These are phyloP conservation scores for Datura wrightii DNA, from an alignment of 257 asterid species.

Conservation along the genomic window DNA sequence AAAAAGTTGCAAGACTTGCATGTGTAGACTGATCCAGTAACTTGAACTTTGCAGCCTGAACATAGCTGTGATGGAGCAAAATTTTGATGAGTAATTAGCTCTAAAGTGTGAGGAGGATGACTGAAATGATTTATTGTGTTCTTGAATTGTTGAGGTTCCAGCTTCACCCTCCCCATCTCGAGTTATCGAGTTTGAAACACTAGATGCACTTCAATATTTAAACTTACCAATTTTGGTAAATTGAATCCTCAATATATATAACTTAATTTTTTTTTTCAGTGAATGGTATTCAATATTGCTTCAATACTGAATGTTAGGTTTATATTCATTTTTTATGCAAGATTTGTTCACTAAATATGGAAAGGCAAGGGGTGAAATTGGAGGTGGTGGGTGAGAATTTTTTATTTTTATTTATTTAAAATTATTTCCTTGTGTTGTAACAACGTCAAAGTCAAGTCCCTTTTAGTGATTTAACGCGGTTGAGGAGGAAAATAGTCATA, in stretches of 20 bases:
- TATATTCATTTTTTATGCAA: background rate
- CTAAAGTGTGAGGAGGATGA: slow-evolving; percentile 57
- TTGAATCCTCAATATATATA: background rate
- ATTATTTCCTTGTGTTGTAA: no score
- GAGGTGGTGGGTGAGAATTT: background rate
- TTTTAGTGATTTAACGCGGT: background rate
- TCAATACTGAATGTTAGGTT: background rate
- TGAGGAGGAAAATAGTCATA: background rate
- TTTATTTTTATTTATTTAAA: no score
- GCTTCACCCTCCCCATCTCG: background rate
- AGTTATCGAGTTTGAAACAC: background rate
- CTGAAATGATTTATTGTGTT: slow-evolving; percentile 53
- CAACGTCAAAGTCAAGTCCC: background rate
- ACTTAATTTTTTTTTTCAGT: background rate
- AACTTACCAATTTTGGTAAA: background rate
- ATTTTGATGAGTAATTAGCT: slow-evolving; percentile 37
- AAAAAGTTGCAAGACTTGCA: slow-evolving; percentile 57
- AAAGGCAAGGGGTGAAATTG: background rate
- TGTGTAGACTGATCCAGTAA: slow-evolving; percentile 47
- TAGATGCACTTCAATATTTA: background rate
- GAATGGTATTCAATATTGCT: no score
- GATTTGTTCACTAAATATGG: background rate
- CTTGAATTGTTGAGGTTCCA: background rate
- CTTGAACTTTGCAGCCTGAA: slow-evolving; percentile 57
- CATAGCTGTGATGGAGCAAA: slow-evolving; percentile 37